phyloP scores from a whole-genome alignment of 768 basidiomycete species.

The Xerocomellus dryophilus region DNA sequence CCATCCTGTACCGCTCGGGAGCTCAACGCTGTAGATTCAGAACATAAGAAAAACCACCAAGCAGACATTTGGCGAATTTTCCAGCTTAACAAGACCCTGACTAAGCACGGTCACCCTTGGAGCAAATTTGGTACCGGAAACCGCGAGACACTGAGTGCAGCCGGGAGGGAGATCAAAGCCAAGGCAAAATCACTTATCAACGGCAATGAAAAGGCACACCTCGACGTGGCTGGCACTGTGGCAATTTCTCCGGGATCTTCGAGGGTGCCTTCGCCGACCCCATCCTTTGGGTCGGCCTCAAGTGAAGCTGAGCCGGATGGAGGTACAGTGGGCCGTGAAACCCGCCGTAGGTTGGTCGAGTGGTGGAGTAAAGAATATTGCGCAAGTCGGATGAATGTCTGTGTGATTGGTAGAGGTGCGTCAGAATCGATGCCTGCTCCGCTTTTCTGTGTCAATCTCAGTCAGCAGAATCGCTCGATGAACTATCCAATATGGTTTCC shows the following conservation, averaged over 20 bases:
- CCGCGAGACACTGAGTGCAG: slow-evolving; percentile 64
- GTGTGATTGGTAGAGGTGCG: slow-evolving; percentile 75
- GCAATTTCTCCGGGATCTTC: slow-evolving; percentile 49
- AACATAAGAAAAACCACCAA: slow-evolving; percentile 96
- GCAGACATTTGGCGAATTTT: slow-evolving; percentile 90
- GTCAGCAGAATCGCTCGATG: slow-evolving; percentile 67
- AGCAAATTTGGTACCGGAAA: slow-evolving; percentile 91
- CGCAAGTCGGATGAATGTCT: slow-evolving; percentile 77
- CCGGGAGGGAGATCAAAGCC: slow-evolving; percentile 54
- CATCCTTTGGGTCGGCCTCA: slow-evolving; percentile 49
- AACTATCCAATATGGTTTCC: slow-evolving; percentile 59
- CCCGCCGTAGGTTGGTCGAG: slow-evolving; percentile 71
- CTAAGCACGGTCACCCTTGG: slow-evolving; percentile 78
- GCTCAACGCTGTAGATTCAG: slow-evolving; percentile 93
- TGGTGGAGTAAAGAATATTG: slow-evolving; percentile 86
- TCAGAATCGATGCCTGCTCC: not conserved
- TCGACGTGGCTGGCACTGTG: slow-evolving; percentile 19
- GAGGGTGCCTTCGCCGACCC: slow-evolving; percentile 55
- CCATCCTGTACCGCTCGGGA: slow-evolving; percentile 85
- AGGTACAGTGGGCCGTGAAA: slow-evolving; percentile 75
- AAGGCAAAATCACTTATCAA: slow-evolving; percentile 41
- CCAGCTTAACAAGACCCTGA: slow-evolving; percentile 88
- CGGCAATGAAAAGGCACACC: slow-evolving; percentile 24
- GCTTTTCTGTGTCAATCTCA: not conserved
- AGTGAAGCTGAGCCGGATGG: slow-evolving; percentile 72